Evolutionary conservation across 176 grass and related monocot species (phyloP).

Genomic region (Aegilops longissima): DNA sequence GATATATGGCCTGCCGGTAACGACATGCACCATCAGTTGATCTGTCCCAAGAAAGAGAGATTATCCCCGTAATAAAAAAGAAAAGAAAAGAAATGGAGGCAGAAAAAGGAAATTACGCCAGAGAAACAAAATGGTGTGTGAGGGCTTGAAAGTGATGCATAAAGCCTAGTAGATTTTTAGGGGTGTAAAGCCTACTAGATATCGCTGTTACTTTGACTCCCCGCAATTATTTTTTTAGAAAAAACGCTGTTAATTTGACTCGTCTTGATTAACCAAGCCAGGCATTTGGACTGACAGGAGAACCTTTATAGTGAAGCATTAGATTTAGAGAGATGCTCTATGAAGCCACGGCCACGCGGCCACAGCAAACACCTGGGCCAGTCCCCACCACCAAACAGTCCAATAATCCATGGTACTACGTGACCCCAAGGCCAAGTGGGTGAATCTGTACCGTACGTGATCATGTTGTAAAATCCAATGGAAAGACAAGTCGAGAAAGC

Average conservation of each 20-base stretch:
- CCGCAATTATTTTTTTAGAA: too few species aligned
- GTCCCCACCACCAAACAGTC: not conserved
- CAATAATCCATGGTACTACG: not conserved
- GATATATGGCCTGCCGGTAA: not conserved
- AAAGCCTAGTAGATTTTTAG: not conserved
- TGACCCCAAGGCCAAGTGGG: not conserved
- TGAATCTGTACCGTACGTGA: not conserved
- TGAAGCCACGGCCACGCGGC: not conserved
- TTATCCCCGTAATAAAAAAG: too few species aligned
- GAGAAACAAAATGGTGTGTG: too few species aligned
- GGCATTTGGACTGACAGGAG: not conserved
- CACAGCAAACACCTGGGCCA: constrained; percentile 11
- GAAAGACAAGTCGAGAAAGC: not conserved
- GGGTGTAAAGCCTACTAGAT: not conserved
- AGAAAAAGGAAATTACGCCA: too few species aligned
- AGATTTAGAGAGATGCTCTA: not conserved
- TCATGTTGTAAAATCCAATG: not conserved
- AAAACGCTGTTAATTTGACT: not conserved
- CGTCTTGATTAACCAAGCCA: not conserved
- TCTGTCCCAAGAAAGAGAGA: too few species aligned
- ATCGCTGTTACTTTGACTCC: not conserved
- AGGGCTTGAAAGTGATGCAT: not conserved
- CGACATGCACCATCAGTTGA: too few species aligned
- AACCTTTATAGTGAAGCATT: not conserved
- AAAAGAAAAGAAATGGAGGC: not conserved